phyloP scores from a whole-genome alignment of 306 rosid species.

The Abrus pulchellus region DNA sequence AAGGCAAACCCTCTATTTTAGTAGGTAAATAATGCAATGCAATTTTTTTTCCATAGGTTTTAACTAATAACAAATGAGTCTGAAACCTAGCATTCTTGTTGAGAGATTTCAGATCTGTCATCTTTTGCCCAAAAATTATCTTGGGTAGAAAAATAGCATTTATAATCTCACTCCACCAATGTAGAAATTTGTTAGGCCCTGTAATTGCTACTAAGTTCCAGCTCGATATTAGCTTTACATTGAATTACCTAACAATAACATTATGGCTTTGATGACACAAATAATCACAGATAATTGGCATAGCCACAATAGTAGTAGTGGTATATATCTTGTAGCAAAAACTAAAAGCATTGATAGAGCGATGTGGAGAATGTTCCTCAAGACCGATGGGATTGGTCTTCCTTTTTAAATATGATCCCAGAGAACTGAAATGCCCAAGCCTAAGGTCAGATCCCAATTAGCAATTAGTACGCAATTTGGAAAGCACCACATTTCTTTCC shows the following conservation, averaged over 20 bases:
- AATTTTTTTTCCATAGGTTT: neutral
- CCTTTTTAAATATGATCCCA: conserved; percentile 35
- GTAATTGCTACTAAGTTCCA: neutral
- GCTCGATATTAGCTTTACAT: neutral
- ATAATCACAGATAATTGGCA: neutral
- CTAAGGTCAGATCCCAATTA: conserved; percentile 1
- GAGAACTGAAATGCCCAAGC: conserved; percentile 8
- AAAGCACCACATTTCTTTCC: conserved; percentile 5
- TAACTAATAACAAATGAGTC: neutral
- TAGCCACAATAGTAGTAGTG: conserved; percentile 16
- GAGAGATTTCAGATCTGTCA: neutral
- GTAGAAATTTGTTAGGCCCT: neutral
- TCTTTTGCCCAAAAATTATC: neutral
- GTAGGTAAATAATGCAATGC: neutral
- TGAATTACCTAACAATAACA: neutral
- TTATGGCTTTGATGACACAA: conserved; percentile 10
- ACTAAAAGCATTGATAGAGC: neutral
- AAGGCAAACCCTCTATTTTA: neutral
- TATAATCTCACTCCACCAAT: conserved; percentile 17
- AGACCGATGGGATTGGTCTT: conserved; percentile 1
- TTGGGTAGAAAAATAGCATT: conserved; percentile 22
- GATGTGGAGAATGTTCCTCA: conserved; percentile 22
- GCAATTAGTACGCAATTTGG: neutral
- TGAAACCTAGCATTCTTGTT: neutral
- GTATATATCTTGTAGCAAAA: neutral